These are phyloP conservation scores for Hevea brasiliensis DNA, from an alignment of 345 rosid species.

Conservation along the genomic window DNA sequence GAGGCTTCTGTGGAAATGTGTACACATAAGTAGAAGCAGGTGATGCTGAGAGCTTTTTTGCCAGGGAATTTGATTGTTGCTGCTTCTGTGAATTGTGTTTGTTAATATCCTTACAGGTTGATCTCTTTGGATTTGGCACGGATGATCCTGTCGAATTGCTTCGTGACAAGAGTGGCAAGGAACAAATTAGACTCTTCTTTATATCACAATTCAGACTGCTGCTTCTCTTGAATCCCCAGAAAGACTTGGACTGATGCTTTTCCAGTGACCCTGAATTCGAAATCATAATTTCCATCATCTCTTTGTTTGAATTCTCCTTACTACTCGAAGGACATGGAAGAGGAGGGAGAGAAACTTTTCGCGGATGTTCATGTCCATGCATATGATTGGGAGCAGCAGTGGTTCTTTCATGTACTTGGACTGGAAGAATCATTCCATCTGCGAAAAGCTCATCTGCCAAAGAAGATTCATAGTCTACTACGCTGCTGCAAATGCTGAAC, in stretches of 20 bases:
- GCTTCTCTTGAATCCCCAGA: conserved; percentile 84
- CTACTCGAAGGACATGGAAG: conserved; percentile 27
- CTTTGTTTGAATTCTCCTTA: too few relatives aligned
- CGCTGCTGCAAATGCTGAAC: conserved; percentile 51
- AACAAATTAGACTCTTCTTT: conserved; percentile 52
- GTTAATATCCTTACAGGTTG: background rate
- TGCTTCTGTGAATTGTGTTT: too few relatives aligned
- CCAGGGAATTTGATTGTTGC: background rate
- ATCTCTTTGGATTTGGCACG: conserved; percentile 34
- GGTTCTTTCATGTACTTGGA: conserved; percentile 8
- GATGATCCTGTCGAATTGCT: conserved; percentile 79
- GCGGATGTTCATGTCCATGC: conserved; percentile 30
- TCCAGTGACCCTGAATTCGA: conserved; percentile 31
- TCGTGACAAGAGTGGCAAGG: conserved; percentile 60
- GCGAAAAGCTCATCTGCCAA: conserved; percentile 80
- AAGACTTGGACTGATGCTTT: conserved; percentile 47
- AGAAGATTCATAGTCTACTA: conserved; percentile 41
- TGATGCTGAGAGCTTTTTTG: conserved; percentile 26
- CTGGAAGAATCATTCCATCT: conserved; percentile 71
- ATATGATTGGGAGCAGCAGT: background rate
- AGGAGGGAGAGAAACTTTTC: conserved; percentile 39
- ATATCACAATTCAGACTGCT: conserved; percentile 58
- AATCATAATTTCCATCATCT: background rate
- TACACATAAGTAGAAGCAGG: conserved; percentile 32
- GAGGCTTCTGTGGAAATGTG: conserved; percentile 47